phyloP scores from a whole-genome alignment of 805 yeast genomes.

The Suhomyces canberraensis region DNA sequence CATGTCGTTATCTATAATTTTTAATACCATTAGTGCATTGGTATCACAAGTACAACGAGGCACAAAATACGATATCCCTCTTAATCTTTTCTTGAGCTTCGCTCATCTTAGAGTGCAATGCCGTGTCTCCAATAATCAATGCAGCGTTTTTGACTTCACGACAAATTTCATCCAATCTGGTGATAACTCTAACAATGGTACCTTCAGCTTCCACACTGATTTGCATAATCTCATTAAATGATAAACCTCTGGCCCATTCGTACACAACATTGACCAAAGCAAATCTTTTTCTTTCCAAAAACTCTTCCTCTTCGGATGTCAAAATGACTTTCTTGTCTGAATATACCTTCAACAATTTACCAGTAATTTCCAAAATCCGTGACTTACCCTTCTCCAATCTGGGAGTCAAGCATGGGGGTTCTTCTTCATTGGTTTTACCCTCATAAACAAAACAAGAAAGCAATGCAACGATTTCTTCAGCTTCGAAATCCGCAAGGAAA shows the following conservation, averaged over 20 bases:
- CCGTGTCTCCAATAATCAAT: slow-evolving; percentile 88
- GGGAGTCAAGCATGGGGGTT: slow-evolving; percentile 67
- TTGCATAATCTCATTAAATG: slow-evolving; percentile 87
- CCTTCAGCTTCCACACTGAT: slow-evolving; percentile 92
- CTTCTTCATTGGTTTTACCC: slow-evolving; percentile 67
- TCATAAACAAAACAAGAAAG: slow-evolving; percentile 91
- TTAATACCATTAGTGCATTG: not conserved
- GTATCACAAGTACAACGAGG: slow-evolving; percentile 67
- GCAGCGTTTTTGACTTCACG: slow-evolving; percentile 94
- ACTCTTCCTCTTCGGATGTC: slow-evolving; percentile 82
- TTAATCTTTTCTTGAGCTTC: slow-evolving; percentile 93
- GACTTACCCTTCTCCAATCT: slow-evolving; percentile 67
- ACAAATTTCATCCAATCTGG: slow-evolving; percentile 90
- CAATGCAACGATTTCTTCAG: slow-evolving; percentile 95
- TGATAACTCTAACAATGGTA: slow-evolving; percentile 92
- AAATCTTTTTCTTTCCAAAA: slow-evolving; percentile 78
- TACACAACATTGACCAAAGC: slow-evolving; percentile 91
- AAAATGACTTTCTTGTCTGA: slow-evolving; percentile 66
- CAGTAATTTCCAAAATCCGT: slow-evolving; percentile 69
- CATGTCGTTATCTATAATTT: not conserved
- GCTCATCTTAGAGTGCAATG: slow-evolving; percentile 83
- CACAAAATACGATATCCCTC: slow-evolving; percentile 96
- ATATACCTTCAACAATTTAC: slow-evolving; percentile 57
- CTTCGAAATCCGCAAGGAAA: slow-evolving; percentile 87
- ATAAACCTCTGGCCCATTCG: slow-evolving; percentile 96